Evolutionary conservation across 257 asterid species (phyloP).

Genomic region (Jacaranda mimosifolia): DNA sequence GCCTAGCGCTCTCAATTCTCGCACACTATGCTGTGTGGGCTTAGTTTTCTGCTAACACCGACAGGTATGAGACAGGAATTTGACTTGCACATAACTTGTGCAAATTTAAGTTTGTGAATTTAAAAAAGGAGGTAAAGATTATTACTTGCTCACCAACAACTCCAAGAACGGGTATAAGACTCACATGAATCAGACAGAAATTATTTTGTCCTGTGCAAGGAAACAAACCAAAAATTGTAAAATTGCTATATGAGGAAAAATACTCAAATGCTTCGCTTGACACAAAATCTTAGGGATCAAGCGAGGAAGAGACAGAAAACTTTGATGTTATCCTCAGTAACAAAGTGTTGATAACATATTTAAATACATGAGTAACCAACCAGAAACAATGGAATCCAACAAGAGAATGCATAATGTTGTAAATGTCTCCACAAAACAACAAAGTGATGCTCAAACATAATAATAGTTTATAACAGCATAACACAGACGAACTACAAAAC

Average conservation of each 20-base stretch:
- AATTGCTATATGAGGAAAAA: conserved; percentile 21
- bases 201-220: conserved; percentile 72
- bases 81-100: conserved; percentile 9
- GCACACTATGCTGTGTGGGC: conserved; percentile 97
- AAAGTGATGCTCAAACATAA: not conserved
- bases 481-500: conserved; percentile 13
- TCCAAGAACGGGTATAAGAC: conserved; percentile 95
- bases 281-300: not conserved
- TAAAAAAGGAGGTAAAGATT: conserved; percentile 29
- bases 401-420: not conserved
- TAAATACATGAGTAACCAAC: not conserved
- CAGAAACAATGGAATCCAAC: conserved; percentile 7
- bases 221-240: conserved; percentile 29
- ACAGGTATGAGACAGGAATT: conserved; percentile 29
- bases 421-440: not conserved
- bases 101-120: not conserved
- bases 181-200: conserved; percentile 96
- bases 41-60: conserved; percentile 72
- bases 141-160: conserved; percentile 99
- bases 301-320: not conserved
- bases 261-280: conserved; percentile 1
- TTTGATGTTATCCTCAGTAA: not conserved
- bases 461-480: conserved; percentile 2
- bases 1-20: conserved; percentile 92
- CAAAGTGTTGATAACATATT: not conserved